Base-by-base conservation (phyloP, 169 alveolate genomes). In the Plasmodium billcollinsi region DNA sequence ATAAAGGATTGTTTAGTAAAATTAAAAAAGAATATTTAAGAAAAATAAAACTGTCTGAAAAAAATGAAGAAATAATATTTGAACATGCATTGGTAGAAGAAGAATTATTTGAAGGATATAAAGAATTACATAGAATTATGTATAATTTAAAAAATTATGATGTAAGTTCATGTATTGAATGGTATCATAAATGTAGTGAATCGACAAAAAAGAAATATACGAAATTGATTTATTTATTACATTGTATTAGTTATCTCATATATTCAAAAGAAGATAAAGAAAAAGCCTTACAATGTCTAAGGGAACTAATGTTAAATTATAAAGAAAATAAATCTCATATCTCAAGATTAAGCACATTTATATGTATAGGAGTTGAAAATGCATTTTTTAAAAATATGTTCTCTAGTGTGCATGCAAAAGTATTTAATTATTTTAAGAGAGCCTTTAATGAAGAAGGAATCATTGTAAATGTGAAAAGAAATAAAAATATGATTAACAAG, bases 371-470 rank as follows among this genome's bases (percentile, higher is more conserved):
- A 8, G 75, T 67, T 66, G 89, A 76, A 52, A 76, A 76, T 58
- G n/a, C 26, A 33, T 76, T 76, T 58, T 76, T 76, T 45, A 76
- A 76, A 66, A 52, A 50, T 18, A 76, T 76, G 89, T 65, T 76
- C 65, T 65, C 76, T 20, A 66, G 20, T 76, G 76, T 76, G 9
- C 75, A 76, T 52, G 65, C 89, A 8, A 65, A 76, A 43, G 76
- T 67, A 65, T 76, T 63, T 69, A 76, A 76, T 52, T 76, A 65
- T 66, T 76, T 76, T 65, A 76, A 76, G 45, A 50, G 76, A 66
- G 89, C 89, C 9, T 76, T 65, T 65, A 76, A 76, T 49, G 89
- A 76, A 29, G 89, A 76, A 69, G 89, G 89, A 12, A 76, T 76
- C 5, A 24, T 50, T 20, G 54, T 76, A 56, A 69, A 54, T 39